Conservation (phyloP, 2,329 filamentous ascomycete genomes). For the Byssothecium circinans region DNA sequence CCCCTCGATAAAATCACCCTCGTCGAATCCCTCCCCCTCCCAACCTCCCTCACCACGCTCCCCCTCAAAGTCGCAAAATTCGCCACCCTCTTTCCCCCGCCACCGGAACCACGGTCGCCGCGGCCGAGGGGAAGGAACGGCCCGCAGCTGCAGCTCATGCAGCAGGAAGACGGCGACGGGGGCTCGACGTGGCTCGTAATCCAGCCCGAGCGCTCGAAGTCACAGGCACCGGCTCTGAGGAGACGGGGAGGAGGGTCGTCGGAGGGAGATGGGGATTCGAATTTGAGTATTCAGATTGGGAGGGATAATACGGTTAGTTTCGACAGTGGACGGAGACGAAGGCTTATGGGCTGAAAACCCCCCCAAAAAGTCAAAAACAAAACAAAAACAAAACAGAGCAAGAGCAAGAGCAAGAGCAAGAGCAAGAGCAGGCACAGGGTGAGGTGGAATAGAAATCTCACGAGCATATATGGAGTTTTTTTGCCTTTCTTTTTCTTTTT, state of each 20-base stretch:
- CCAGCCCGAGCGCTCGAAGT: conserved; percentile 38
- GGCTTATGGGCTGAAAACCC: conserved; percentile 26
- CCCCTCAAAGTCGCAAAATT: conserved; percentile 33
- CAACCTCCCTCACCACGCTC: conserved; percentile 29
- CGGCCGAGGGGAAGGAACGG: conserved; percentile 27
- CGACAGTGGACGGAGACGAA: conserved; percentile 37
- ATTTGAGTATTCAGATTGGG: conserved; percentile 41
- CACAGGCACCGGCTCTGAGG: conserved; percentile 26
- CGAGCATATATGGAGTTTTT: too few species aligned
- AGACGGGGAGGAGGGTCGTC: conserved; percentile 21
- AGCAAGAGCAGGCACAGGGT: too few species aligned
- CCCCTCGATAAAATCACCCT: conserved; percentile 38
- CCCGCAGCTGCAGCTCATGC: conserved; percentile 38
- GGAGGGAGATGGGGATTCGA: conserved; percentile 39
- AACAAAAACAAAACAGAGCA: too few species aligned
- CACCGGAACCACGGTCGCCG: conserved; percentile 27
- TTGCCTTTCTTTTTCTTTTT: too few species aligned
- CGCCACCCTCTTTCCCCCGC: conserved; percentile 33
- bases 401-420: too few species aligned
- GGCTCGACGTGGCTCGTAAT: conserved; percentile 44
- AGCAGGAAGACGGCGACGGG: conserved; percentile 38
- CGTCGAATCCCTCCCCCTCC: conserved; percentile 35
- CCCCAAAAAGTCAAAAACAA: too few species aligned
- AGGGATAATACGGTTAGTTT: conserved; percentile 43
- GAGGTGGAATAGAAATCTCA: too few species aligned